These are phyloP conservation scores for Tricholoma bakamatsutake DNA, from an alignment of 768 basidiomycete species.

Conservation along the genomic window DNA sequence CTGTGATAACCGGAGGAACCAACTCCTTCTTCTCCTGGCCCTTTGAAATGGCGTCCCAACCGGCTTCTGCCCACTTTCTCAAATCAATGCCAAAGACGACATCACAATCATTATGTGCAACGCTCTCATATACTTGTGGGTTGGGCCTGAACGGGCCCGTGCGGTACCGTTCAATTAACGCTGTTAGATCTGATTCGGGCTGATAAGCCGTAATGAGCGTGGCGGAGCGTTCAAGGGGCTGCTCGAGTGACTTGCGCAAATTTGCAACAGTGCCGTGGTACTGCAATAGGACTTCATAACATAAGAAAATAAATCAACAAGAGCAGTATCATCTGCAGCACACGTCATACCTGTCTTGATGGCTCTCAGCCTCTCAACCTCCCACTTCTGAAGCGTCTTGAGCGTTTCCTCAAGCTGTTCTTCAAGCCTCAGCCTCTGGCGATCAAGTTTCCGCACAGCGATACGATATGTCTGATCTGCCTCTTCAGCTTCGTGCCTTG, in stretches of 20 bases:
- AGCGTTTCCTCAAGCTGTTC: conserved; percentile 81
- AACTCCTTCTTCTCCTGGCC: conserved; percentile 55
- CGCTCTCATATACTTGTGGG: conserved; percentile 82
- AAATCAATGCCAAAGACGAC: conserved; percentile 91
- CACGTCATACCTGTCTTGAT: conserved; percentile 68
- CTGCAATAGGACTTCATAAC: conserved; percentile 62
- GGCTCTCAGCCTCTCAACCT: conserved; percentile 73
- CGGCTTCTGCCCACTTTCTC: conserved; percentile 84
- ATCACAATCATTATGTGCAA: conserved; percentile 77
- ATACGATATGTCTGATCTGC: conserved; percentile 78
- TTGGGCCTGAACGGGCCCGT: conserved; percentile 89
- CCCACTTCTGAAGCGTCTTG: conserved; percentile 79
- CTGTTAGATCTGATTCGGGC: conserved; percentile 81
- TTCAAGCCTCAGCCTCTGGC: conserved; percentile 80
- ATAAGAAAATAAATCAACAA: background rate
- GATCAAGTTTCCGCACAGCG: conserved; percentile 76
- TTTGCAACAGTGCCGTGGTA: conserved; percentile 78
- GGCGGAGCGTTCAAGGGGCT: conserved; percentile 61
- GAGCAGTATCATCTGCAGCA: background rate
- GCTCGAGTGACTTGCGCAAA: conserved; percentile 61
- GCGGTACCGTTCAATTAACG: conserved; percentile 87
- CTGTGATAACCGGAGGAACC: conserved; percentile 69
- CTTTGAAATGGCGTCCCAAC: conserved; percentile 52
- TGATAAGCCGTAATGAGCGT: conserved; percentile 80
- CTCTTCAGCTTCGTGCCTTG: conserved; percentile 72